A percentile compares a stretch with the other conserved stretches of the same genome.
Conservation (phyloP, 306 rosid species). For the Cucurbita ficifolia region DNA sequence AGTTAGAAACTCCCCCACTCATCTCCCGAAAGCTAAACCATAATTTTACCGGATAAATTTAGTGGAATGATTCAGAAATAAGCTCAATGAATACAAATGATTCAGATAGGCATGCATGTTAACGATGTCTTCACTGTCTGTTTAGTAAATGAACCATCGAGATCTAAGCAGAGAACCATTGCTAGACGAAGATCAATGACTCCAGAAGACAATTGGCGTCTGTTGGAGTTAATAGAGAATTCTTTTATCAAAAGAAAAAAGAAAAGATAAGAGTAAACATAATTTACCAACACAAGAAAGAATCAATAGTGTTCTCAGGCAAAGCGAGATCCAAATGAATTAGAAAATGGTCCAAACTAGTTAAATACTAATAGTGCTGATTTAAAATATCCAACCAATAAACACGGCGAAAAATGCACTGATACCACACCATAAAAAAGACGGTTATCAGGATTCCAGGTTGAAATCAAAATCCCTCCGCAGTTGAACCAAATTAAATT, state of each 20-base stretch:
- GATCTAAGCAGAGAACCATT: constrained; percentile 18
- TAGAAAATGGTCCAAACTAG: constrained; percentile 6
- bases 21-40: background rate
- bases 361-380: background rate
- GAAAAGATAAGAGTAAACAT: background rate
- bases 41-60: background rate
- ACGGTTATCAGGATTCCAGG: background rate
- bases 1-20: background rate
- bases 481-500: background rate
- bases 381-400: background rate
- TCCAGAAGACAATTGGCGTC: background rate
- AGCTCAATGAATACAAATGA: background rate
- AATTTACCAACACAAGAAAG: background rate
- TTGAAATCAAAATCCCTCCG: background rate
- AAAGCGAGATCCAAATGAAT: constrained; percentile 3
- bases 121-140: background rate
- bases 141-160: constrained; percentile 1
- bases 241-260: background rate
- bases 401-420: background rate
- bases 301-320: background rate
- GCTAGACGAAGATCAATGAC: constrained; percentile 12
- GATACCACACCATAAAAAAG: background rate
- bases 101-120: background rate
- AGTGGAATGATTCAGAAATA: background rate
- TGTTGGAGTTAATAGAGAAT: background rate